Conservation (phyloP, 2,329 filamentous ascomycete species). For the Rhexocercosporidium sp. region DNA sequence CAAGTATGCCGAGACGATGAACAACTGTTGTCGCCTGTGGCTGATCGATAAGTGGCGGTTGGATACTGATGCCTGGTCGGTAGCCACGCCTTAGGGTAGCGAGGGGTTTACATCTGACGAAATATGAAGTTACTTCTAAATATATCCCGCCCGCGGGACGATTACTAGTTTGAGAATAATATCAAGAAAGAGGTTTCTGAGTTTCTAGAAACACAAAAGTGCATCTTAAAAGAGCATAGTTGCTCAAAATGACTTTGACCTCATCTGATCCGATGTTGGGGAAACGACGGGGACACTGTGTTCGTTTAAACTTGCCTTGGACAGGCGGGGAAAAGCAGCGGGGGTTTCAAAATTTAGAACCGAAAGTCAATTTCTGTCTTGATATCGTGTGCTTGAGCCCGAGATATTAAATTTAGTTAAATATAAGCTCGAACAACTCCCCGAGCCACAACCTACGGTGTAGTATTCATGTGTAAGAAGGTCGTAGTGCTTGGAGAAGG, state of each 20-base stretch:
- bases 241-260: no score
- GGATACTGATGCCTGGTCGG: no score
- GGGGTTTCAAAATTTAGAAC: not conserved
- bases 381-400: not conserved
- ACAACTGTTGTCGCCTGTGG: not conserved
- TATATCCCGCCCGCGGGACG: no score
- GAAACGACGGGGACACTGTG: not conserved
- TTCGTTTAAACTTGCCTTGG: not conserved
- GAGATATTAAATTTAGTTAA: not conserved
- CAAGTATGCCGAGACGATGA: not conserved
- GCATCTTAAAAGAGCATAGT: no score
- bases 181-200: no score
- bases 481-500: not conserved
- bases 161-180: no score
- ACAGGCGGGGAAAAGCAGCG: not conserved
- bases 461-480: not conserved
- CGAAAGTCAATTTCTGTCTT: not conserved
- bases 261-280: not conserved
- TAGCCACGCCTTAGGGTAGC: no score
- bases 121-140: no score
- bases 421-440: not conserved
- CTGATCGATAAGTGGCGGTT: not conserved
- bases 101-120: no score
- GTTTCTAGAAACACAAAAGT: no score
- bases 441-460: no score